Evolutionary conservation across 2,329 filamentous ascomycete genomes (phyloP).

Genomic region (Fusarium buharicum): DNA sequence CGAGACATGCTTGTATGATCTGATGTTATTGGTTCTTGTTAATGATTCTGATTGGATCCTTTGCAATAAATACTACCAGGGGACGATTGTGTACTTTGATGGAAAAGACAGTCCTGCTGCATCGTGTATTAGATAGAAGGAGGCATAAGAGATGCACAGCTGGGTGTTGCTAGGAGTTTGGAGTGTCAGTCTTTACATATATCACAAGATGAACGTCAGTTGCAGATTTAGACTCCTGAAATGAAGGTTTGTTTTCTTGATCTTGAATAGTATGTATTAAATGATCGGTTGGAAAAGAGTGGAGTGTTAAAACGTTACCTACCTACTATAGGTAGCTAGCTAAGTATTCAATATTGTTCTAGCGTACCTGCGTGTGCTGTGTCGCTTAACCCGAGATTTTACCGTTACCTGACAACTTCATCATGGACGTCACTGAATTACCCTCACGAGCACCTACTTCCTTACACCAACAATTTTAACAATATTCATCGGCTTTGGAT

Average conservation of each 20-base stretch:
- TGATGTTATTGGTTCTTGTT: slow-evolving; percentile 19
- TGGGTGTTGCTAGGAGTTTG: slow-evolving; percentile 44
- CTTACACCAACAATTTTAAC: not conserved
- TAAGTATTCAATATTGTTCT: no score
- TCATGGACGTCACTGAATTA: slow-evolving; percentile 22
- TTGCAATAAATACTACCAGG: slow-evolving; percentile 7
- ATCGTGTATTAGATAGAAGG: slow-evolving; percentile 27
- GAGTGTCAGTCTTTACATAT: slow-evolving; percentile 22
- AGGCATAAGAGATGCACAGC: slow-evolving; percentile 37
- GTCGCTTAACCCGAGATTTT: slow-evolving; percentile 29
- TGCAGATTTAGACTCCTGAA: slow-evolving; percentile 1
- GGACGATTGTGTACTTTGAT: slow-evolving; percentile 35
- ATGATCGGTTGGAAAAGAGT: no score
- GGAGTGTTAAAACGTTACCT: no score
- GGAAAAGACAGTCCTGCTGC: slow-evolving; percentile 30
- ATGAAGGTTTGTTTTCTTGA: not conserved
- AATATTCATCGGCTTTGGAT: not conserved
- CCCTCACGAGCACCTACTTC: not conserved
- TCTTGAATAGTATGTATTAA: not conserved
- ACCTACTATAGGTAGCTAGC: no score
- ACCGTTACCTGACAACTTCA: slow-evolving; percentile 8
- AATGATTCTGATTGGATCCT: slow-evolving; percentile 8
- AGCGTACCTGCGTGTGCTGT: no score
- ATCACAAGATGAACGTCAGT: slow-evolving; percentile 1
- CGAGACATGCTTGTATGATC: slow-evolving; percentile 6